Conservation (phyloP, 305 asterid genomes). For the Withania somnifera region DNA sequence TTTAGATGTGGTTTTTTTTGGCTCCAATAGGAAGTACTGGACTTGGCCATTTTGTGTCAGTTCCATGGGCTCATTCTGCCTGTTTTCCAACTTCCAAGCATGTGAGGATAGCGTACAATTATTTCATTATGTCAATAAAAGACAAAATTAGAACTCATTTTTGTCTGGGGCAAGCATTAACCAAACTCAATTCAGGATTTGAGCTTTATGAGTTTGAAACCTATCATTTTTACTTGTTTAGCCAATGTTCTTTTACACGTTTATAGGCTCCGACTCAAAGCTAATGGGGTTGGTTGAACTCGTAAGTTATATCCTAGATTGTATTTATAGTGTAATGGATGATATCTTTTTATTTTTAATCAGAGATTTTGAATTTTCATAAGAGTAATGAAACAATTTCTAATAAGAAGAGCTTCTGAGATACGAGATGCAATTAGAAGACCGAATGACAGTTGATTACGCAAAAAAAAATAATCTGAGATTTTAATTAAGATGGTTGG, state of each 20-base stretch:
- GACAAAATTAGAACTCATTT: neutral
- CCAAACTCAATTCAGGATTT: neutral
- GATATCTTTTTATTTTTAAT: neutral
- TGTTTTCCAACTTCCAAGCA: neutral
- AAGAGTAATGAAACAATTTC: neutral
- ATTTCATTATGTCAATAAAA: neutral
- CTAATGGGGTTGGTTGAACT: neutral
- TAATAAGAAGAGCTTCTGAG: neutral
- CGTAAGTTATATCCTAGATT: too few species aligned
- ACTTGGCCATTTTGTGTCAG: neutral
- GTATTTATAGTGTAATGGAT: neutral
- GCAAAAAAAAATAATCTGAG: neutral
- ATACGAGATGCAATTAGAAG: too few species aligned
- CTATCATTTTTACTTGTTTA: neutral
- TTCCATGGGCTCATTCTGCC: neutral
- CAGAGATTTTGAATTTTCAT: neutral
- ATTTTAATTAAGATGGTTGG: neutral
- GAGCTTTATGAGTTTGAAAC: neutral
- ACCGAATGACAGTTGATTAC: neutral
- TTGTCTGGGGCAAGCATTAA: neutral
- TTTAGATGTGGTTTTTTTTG: neutral
- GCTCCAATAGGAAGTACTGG: neutral
- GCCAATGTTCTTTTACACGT: too few species aligned
- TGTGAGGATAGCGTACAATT: neutral
- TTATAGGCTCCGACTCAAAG: neutral